These are phyloP conservation scores for Xylaria sp. DNA, from an alignment of 2,329 filamentous ascomycete genomes.

Conservation along the genomic window DNA sequence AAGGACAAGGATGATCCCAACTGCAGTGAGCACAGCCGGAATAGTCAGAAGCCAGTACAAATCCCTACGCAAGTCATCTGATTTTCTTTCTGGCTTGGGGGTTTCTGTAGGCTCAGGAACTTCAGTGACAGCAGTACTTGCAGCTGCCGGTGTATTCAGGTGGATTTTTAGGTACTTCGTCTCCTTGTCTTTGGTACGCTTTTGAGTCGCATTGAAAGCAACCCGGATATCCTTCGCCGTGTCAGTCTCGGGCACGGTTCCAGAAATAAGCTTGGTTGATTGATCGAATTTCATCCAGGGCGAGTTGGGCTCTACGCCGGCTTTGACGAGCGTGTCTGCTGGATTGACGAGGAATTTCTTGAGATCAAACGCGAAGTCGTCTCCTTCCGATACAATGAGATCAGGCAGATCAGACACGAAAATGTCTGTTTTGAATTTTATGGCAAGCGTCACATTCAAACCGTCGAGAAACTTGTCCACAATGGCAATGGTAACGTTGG, in stretches of 20 bases:
- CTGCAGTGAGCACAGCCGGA: conserved; percentile 22
- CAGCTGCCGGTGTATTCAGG: conserved; percentile 12
- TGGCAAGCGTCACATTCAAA: conserved; percentile 50
- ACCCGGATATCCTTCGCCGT: conserved; percentile 16
- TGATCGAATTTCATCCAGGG: conserved; percentile 33
- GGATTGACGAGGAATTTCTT: conserved; percentile 28
- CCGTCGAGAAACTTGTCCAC: conserved; percentile 55
- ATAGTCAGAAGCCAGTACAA: conserved; percentile 29
- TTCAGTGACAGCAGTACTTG: background rate
- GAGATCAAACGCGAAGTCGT: conserved; percentile 30
- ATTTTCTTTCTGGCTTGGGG: conserved; percentile 10
- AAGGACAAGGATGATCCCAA: conserved; percentile 22
- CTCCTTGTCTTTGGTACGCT: conserved; percentile 22
- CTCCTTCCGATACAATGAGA: conserved; percentile 28
- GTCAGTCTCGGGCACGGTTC: conserved; percentile 23
- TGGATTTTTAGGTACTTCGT: conserved; percentile 24
- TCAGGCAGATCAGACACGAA: conserved; percentile 29
- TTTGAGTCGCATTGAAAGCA: conserved; percentile 25
- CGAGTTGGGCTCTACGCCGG: conserved; percentile 23
- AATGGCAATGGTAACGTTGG: conserved; percentile 58
- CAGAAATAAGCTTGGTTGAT: conserved; percentile 24
- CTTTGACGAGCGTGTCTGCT: conserved; percentile 23
- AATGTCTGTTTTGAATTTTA: conserved; percentile 23
- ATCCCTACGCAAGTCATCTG: conserved; percentile 19
- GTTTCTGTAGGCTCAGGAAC: conserved; percentile 6